Conservation (phyloP, 2,329 filamentous ascomycete genomes). For the Ascochyta lentis region DNA sequence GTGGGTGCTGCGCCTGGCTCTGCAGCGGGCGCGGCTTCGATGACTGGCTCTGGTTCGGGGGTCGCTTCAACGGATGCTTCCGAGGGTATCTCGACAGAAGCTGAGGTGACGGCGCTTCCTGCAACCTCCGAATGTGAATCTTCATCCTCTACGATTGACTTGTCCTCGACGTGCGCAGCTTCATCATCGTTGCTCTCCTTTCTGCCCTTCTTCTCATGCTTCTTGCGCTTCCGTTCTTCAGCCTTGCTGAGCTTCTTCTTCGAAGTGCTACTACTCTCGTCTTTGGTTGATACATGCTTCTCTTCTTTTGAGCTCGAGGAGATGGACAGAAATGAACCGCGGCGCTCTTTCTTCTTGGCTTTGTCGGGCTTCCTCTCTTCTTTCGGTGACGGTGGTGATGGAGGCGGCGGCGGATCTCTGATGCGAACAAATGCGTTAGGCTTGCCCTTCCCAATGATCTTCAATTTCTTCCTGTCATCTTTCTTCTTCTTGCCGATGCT, state of each 20-base stretch:
- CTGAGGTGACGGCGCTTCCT: background rate
- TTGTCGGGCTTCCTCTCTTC: conserved; percentile 39
- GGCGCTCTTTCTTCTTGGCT: conserved; percentile 34
- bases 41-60: background rate
- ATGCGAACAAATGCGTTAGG: conserved; percentile 42
- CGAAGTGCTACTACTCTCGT: conserved; percentile 13
- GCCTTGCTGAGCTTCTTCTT: conserved; percentile 37
- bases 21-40: background rate
- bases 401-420: conserved; percentile 30
- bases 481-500: conserved; percentile 39
- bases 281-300: conserved; percentile 19
- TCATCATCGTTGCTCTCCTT: conserved; percentile 21
- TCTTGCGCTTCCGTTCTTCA: conserved; percentile 39
- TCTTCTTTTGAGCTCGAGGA: conserved; percentile 21
- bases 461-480: conserved; percentile 29
- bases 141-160: conserved; percentile 17
- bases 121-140: conserved; percentile 21
- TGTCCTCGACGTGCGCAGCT: conserved; percentile 15
- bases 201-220: conserved; percentile 26
- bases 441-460: conserved; percentile 36
- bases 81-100: background rate
- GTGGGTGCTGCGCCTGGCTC: background rate
- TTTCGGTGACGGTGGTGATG: conserved; percentile 31
- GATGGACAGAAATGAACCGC: conserved; percentile 26
- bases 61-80: background rate